phyloP scores from a whole-genome alignment of 1,284 basidiomycete genomes.

The Ceratobasidium sp. region DNA sequence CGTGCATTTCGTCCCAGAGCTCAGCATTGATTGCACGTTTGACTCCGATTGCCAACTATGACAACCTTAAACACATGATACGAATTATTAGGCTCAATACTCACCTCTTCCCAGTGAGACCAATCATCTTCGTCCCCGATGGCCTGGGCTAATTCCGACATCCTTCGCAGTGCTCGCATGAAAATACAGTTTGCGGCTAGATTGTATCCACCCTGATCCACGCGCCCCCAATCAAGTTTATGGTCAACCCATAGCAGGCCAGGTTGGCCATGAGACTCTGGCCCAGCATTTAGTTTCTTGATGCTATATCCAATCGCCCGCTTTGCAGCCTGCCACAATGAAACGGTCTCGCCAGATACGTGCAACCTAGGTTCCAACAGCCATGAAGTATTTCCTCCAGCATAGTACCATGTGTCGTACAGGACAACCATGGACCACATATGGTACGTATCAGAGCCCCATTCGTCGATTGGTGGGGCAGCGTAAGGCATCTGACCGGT shows the following conservation, averaged over 20 bases:
- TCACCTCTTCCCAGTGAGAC: background rate
- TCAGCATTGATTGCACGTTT: constrained; percentile 5
- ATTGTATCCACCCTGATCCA: constrained; percentile 33
- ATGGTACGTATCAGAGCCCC: constrained; percentile 34
- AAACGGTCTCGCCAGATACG: constrained; percentile 9
- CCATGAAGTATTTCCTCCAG: constrained; percentile 23
- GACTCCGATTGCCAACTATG: constrained; percentile 15
- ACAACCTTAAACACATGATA: background rate
- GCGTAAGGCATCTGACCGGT: constrained; percentile 35
- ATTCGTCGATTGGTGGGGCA: constrained; percentile 32
- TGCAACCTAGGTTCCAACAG: constrained; percentile 13
- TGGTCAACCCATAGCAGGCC: constrained; percentile 30
- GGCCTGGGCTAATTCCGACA: background rate
- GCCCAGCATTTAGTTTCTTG: constrained; percentile 21
- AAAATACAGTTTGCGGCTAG: constrained; percentile 31
- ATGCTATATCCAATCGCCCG: constrained; percentile 15
- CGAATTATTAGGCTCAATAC: background rate
- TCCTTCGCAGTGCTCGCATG: constrained; percentile 10
- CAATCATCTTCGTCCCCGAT: background rate
- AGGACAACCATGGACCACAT: constrained; percentile 34
- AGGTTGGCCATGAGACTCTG: constrained; percentile 7
- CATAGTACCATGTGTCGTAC: constrained; percentile 29
- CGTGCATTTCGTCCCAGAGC: constrained; percentile 21
- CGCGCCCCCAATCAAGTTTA: constrained; percentile 28
- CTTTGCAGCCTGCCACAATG: constrained; percentile 24